phyloP scores from a whole-genome alignment of 768 basidiomycete genomes.

The Russula sp. region DNA sequence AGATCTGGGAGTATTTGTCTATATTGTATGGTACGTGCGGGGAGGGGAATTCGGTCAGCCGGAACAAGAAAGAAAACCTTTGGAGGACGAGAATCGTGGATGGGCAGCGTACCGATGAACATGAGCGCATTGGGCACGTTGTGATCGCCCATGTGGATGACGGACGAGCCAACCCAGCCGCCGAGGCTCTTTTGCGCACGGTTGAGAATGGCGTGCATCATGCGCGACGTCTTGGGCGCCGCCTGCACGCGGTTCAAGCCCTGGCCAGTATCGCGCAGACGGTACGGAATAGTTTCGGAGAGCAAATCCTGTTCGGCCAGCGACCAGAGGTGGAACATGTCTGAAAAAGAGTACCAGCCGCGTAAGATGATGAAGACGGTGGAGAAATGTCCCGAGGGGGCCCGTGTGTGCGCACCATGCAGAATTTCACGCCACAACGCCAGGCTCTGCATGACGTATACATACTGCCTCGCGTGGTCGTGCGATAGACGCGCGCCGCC shows the following conservation, averaged over 20 bases:
- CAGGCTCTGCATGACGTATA: conserved; percentile 79
- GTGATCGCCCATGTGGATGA: conserved; percentile 86
- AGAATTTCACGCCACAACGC: conserved; percentile 83
- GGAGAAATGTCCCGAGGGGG: too few species aligned
- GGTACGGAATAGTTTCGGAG: conserved; percentile 66
- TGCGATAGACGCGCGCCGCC: conserved; percentile 76
- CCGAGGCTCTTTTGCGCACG: conserved; percentile 78
- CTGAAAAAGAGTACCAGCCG: too few species aligned
- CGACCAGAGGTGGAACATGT: conserved; percentile 86
- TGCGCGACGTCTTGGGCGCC: conserved; percentile 80
- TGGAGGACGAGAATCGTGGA: neutral
- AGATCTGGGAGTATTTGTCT: conserved; percentile 89
- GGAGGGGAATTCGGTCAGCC: neutral
- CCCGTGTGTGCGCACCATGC: conserved; percentile 53
- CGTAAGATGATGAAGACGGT: too few species aligned
- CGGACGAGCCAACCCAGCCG: conserved; percentile 78
- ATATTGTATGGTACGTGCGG: neutral
- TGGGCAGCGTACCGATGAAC: conserved; percentile 53
- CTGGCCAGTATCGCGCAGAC: conserved; percentile 82
- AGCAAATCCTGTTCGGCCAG: conserved; percentile 75
- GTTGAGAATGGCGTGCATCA: conserved; percentile 84
- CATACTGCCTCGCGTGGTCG: conserved; percentile 78
- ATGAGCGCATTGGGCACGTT: conserved; percentile 78
- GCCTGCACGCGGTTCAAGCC: conserved; percentile 87
- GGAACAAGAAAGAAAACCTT: neutral